These are phyloP conservation scores for Fusarium aywerte DNA, from an alignment of 2,329 filamentous ascomycete species.

Conservation along the genomic window DNA sequence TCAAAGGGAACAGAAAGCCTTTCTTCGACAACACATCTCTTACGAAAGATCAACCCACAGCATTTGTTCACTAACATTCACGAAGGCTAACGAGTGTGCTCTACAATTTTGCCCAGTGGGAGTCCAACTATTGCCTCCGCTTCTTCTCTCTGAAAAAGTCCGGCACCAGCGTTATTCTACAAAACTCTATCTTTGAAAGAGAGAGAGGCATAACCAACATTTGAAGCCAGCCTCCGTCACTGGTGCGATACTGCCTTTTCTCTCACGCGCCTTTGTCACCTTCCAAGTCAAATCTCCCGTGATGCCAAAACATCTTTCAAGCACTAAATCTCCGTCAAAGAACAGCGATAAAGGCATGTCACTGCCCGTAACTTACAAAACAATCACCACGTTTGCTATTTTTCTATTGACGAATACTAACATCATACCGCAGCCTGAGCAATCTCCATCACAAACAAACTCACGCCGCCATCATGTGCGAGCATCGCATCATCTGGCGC, in stretches of 20 bases:
- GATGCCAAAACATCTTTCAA: not conserved
- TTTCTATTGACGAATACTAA: not conserved
- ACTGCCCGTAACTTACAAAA: fast-evolving
- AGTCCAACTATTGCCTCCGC: too few relatives aligned
- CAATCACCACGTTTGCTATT: not conserved
- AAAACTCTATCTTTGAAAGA: too few relatives aligned
- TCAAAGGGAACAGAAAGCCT: fast-evolving
- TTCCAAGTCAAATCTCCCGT: not conserved
- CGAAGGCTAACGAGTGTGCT: too few relatives aligned
- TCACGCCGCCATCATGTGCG: not conserved
- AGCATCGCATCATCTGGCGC: conserved; percentile 2
- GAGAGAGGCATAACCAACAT: too few relatives aligned
- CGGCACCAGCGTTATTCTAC: too few relatives aligned
- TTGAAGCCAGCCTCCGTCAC: too few relatives aligned
- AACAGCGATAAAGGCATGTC: not conserved
- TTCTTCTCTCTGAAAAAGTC: too few relatives aligned
- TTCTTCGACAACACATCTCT: fast-evolving
- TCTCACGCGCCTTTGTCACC: too few relatives aligned
- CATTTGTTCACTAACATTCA: not conserved
- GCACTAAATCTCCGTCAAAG: not conserved
- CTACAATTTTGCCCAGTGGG: too few relatives aligned
- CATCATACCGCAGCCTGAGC: not conserved
- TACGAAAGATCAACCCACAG: fast-evolving
- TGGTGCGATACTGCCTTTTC: not conserved
- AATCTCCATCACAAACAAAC: not conserved